Conservation (phyloP, 1,284 basidiomycete species). For the Vanrija humicola region DNA sequence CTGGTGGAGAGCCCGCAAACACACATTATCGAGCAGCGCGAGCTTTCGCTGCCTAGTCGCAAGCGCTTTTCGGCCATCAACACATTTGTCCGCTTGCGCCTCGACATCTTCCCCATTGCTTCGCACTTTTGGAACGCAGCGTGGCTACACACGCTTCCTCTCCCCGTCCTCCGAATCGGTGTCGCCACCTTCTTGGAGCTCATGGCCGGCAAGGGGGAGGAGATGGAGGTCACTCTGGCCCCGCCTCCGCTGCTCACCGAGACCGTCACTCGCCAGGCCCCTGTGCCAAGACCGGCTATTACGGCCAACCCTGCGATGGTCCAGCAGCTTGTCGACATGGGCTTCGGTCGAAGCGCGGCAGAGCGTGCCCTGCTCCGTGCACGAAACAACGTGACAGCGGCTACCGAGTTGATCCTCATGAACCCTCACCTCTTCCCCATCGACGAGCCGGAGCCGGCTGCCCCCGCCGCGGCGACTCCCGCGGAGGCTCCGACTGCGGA, state of each 20-base stretch:
- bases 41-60: constrained; percentile 43
- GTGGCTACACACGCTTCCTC: constrained; percentile 74
- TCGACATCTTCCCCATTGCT: constrained; percentile 65
- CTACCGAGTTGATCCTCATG: constrained; percentile 80
- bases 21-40: constrained; percentile 25
- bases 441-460: constrained; percentile 23
- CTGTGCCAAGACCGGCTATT: constrained; percentile 16
- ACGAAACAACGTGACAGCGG: constrained; percentile 83
- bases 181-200: constrained; percentile 77
- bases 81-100: constrained; percentile 68
- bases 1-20: constrained; percentile 85
- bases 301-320: constrained; percentile 71
- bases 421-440: constrained; percentile 70
- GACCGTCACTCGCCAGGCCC: constrained; percentile 3
- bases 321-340: constrained; percentile 89
- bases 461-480: constrained; percentile 10
- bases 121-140: constrained; percentile 72
- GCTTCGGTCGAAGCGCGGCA: constrained; percentile 81
- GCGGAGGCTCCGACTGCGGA: constrained; percentile 10
- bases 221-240: constrained; percentile 40
- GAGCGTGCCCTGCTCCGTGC: constrained; percentile 77
- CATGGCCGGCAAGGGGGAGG: constrained; percentile 75
- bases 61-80: constrained; percentile 81
- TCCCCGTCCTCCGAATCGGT: constrained; percentile 67
- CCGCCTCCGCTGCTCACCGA: constrained; percentile 21